phyloP scores from a whole-genome alignment of 768 basidiomycete genomes.

The Mycena maculata region DNA sequence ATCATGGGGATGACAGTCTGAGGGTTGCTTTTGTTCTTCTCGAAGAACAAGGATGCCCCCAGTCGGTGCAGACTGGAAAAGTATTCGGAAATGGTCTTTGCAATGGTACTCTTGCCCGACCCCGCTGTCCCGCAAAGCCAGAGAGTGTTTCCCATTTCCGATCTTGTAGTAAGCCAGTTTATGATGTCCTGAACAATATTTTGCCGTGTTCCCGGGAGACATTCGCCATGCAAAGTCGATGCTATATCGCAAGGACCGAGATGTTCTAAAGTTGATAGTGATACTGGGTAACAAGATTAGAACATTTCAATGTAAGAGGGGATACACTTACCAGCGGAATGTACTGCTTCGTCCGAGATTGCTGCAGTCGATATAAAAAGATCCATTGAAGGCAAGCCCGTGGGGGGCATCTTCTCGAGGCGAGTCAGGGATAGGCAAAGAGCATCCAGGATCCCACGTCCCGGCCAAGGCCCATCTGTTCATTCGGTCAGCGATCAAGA shows the following conservation, averaged over 20 bases:
- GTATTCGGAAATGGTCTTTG: neutral
- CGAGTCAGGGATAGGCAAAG: too few species aligned
- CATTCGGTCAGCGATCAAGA: too few species aligned
- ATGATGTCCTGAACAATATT: neutral
- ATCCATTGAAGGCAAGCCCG: too few species aligned
- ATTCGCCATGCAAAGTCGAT: neutral
- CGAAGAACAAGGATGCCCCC: slow-evolving; percentile 22
- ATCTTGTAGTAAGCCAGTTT: neutral
- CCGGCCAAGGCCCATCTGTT: too few species aligned
- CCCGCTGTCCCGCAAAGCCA: neutral
- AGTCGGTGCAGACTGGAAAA: neutral
- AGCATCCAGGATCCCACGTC: too few species aligned
- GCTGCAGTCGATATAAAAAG: too few species aligned
- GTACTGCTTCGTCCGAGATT: too few species aligned
- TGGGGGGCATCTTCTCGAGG: too few species aligned
- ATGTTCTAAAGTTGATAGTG: neutral
- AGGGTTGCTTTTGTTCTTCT: slow-evolving; percentile 24
- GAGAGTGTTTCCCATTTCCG: neutral
- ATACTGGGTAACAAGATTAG: neutral
- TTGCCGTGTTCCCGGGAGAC: neutral
- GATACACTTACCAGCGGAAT: too few species aligned
- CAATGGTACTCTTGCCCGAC: neutral
- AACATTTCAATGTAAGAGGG: neutral
- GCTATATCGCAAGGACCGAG: neutral
- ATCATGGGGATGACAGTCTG: slow-evolving; percentile 23